Evolutionary conservation across 2,329 filamentous ascomycete genomes (phyloP), one percentile per base, ranked within the genome.

Genomic region (Cladosporium colombiae): DNA sequence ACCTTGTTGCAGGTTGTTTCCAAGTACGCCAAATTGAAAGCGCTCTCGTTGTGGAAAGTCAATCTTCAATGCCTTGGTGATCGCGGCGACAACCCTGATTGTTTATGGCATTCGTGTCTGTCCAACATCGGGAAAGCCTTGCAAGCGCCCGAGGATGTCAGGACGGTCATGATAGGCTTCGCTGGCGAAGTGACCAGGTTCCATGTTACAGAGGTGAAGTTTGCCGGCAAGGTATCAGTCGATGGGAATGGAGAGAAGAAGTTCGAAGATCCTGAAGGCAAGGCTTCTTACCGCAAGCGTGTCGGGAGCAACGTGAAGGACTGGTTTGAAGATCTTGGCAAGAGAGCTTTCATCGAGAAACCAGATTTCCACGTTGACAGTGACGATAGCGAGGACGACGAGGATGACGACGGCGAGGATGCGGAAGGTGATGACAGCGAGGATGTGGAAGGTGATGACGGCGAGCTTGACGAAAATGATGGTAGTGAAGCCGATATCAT

Each of bases 361-460:
- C 18, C 18, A n/a, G 29, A 29, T 4, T 13, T 37, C 29, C 21
- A 37, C 13, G 27, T 14, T 16, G 18, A 52, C 2, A 31, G 35
- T n/a, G 58, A 60, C 6, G 57, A 60, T 10, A 55, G 65, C 13
- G 31, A 62, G 31, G 66, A 65, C 60, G 67, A 67, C 21, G 66
- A 64, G 25, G 21, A 46, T 29, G 61, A 49, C 37, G 31, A 37
- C 5, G 52, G 23, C 31, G 52, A 29, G 21, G 49, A 52, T 6
- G 1, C 11, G 31, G 31, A 33, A 11, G 31, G 11, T 33, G 31
- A 33, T 33, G 31, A 10, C 8, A 13, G 57, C 33, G 52, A 57
- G 44, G 52, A 29, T 5, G 46, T 16, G 29, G 53, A 65, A 53
- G 50, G 49, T 21, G 65, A 58, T 1, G 63, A n/a, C 8, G 5